Base-by-base conservation (phyloP, 2,329 filamentous ascomycete species). In the Phymatotrichopsis omnivora region DNA sequence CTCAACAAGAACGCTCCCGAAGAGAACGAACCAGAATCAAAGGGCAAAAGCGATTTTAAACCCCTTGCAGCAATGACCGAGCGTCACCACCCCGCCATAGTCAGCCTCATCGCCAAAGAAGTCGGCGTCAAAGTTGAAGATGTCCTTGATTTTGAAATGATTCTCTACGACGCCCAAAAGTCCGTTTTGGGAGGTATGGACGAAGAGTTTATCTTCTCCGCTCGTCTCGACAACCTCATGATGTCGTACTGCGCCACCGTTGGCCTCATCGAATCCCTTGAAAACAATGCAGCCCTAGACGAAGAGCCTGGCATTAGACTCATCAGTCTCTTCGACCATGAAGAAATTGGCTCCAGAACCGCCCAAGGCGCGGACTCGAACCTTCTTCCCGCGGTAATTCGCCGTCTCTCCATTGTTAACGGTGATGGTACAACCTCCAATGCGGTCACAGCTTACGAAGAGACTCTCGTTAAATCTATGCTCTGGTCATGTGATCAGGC, bases 401-500 rank as follows among this genome's bases (percentile, higher is more conserved):
- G 84, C 51, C 83, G 91, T 43, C 74, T 98, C 14, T 91, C 85
- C 1, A 81, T 85, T 24, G 71, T 95, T 24, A 81, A 83, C 4
- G 72, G 76, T 19, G 69, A 72, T 19, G 17, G 78, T 82, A 55
- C 36, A 7, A 19, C 45, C 19, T 20, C 51, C 7, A 24, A 7
- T 5, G 47, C 80, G 11, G 68, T 77, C 5, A 94, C 87, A 2
- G 85, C 86, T 25, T 95, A 86, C 62, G 91, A 98, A 67, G 89
- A 96, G 69, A 91, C 85, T 2, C 73, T 94, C 41, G 76, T 86
- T 5, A 82, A 82, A 22, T 95, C 86, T 2, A 95, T 98, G 73
- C 77, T 98, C 48, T 73, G 98, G 53, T 94, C 85, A 5, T 91
- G 91, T 41, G 91, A 98, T 63, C 96, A 98, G 91, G 87, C 91